Base-by-base conservation (phyloP, 2,329 filamentous ascomycete species). In the Pestalotiopsis sp. region DNA sequence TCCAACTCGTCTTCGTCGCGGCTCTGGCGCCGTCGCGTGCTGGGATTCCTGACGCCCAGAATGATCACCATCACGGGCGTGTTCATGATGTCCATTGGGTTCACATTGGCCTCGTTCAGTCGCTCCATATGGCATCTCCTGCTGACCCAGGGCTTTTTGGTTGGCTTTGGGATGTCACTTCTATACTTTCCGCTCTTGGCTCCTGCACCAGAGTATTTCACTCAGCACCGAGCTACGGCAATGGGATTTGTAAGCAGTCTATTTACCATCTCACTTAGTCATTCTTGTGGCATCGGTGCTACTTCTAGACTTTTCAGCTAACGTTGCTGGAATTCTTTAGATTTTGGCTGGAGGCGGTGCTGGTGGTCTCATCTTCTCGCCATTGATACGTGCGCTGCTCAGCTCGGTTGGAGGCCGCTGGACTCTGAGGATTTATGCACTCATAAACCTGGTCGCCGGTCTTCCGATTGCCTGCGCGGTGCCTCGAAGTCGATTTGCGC, bases 131-230 rank as follows among this genome's bases (percentile, higher is more conserved):
- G 80, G 80, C 81, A 84, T 13, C 77, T 85, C 4, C 70, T 85
- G 17, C 73, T 82, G 4, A 83, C 81, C 2, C 83, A 85, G 73
- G 83, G 83, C 1, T 71, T 84, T 12, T 71, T 84, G 13, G 78
- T 81, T 57, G 83, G 83, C 7, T 61, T 83, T 20, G 83, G 83
- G n/a, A 80, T 79, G 72, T 84, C 81, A 12, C 74, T 85, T 49
- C 68, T 84, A 25, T 82, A 83, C 67, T 84, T 82, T 66, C 80
- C 82, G 9, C 77, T 86, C 36, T 73, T 85, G 3, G 80, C 79
- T 14, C 81, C 83, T 3, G 82, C 84, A 11, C 84, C 84, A 0
- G 84, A 86, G 72, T 87, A 85, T 71, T 86, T 86, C 70, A 80
- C 78, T 41, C 78, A 76, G n/a, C 82, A 84, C 69, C 80, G 83